Evolutionary conservation across 1,284 basidiomycete species (phyloP).

Genomic region (Athelia sp.): DNA sequence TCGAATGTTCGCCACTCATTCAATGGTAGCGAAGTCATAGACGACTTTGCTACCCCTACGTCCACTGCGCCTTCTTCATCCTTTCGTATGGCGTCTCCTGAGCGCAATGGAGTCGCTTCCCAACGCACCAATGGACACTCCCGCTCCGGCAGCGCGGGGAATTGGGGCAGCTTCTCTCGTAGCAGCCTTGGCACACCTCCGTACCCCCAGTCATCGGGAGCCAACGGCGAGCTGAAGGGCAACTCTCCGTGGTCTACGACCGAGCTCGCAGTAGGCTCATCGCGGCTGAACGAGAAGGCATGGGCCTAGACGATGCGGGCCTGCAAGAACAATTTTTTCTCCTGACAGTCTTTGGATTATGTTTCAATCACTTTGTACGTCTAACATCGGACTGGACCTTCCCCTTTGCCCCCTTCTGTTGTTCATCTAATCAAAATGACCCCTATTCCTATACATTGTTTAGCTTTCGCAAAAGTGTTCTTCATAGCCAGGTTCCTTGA

Average conservation of each 20-base stretch:
- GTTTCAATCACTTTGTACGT: background rate
- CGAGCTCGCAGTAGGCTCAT: slow-evolving; percentile 52
- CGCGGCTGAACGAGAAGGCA: slow-evolving; percentile 58
- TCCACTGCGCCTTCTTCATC: slow-evolving; percentile 39
- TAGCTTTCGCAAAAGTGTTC: slow-evolving; percentile 3
- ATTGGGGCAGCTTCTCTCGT: slow-evolving; percentile 63
- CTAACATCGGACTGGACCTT: background rate
- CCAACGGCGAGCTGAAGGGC: slow-evolving; percentile 45
- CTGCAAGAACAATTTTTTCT: slow-evolving; percentile 8
- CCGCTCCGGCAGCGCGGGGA: slow-evolving; percentile 72
- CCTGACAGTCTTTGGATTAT: background rate
- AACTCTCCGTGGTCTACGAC: slow-evolving; percentile 61
- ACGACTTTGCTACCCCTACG: slow-evolving; percentile 48
- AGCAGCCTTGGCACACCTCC: slow-evolving; percentile 47
- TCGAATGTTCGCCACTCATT: slow-evolving; percentile 65
- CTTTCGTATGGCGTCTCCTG: slow-evolving; percentile 39
- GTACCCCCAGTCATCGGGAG: slow-evolving; percentile 52
- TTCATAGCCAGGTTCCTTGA: slow-evolving; percentile 17
- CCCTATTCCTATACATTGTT: slow-evolving; percentile 4
- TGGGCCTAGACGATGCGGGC: slow-evolving; percentile 43
- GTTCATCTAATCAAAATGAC: slow-evolving; percentile 1
- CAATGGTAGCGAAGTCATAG: slow-evolving; percentile 61
- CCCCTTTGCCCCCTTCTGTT: slow-evolving; percentile 2
- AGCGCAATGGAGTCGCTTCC: slow-evolving; percentile 27
- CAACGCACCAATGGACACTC: slow-evolving; percentile 60